Percentiles rank a stretch among this genome's conserved stretches.
These are phyloP conservation scores for Saccharum hybrid DNA, from an alignment of 202 grass and related monocot genomes.

Conservation along the genomic window DNA sequence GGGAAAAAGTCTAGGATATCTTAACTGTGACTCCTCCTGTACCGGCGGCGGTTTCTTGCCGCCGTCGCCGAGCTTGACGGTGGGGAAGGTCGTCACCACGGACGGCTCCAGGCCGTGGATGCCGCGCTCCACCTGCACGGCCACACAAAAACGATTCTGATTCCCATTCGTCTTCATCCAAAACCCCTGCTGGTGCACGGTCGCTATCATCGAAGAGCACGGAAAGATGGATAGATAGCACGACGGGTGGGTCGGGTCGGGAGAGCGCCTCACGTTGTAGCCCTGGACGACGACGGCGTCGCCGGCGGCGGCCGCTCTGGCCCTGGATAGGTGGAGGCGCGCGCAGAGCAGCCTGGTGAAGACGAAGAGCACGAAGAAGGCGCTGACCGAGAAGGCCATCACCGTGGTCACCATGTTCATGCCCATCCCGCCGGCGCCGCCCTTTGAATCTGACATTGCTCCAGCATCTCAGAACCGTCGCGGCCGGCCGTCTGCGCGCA, in stretches of 20 bases:
- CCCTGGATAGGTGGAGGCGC: constrained; percentile 64
- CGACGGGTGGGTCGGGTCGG: too few species aligned
- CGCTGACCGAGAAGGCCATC: constrained; percentile 94
- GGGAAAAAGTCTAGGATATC: not conserved
- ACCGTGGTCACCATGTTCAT: constrained; percentile 88
- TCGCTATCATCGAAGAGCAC: not conserved
- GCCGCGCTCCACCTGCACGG: constrained; percentile 59
- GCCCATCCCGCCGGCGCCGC: constrained; percentile 53
- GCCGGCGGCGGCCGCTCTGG: constrained; percentile 31
- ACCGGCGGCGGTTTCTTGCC: constrained; percentile 1
- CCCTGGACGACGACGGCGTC: constrained; percentile 20
- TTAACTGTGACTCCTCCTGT: constrained; percentile 55
- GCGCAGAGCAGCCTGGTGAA: constrained; percentile 92
- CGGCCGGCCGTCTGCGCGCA: not conserved
- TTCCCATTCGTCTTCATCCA: not conserved
- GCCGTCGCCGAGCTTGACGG: constrained; percentile 53
- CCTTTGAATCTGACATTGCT: constrained; percentile 49
- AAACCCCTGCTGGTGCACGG: not conserved
- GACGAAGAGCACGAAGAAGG: constrained; percentile 94
- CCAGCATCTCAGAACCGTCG: constrained; percentile 31
- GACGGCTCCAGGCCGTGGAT: constrained; percentile 58
- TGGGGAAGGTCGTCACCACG: constrained; percentile 66
- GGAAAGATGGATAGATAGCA: not conserved
- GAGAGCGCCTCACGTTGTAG: constrained; percentile 35
- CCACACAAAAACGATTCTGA: not conserved